Evolutionary conservation across 768 basidiomycete species (phyloP).

Genomic region (Hygrocybe coccinea): DNA sequence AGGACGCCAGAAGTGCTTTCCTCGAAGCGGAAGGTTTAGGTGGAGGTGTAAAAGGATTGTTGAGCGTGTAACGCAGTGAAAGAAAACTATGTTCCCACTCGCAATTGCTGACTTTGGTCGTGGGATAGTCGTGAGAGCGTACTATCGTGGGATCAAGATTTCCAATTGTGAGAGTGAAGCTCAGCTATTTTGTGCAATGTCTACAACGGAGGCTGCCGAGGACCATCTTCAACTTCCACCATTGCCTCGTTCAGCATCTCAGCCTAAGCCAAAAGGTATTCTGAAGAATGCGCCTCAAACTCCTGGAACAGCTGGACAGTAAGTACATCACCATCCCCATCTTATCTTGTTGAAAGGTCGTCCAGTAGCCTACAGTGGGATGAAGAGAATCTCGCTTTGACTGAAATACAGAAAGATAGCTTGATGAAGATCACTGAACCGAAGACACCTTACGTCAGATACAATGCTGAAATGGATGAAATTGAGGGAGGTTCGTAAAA

Average conservation of each 20-base stretch:
- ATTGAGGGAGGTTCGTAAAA: constrained; percentile 71
- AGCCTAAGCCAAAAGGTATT: constrained; percentile 80
- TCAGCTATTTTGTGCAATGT: constrained; percentile 12
- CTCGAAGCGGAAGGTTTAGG: no score
- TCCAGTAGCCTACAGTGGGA: constrained; percentile 84
- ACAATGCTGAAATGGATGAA: constrained; percentile 80
- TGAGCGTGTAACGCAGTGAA: no score
- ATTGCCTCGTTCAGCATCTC: constrained; percentile 57
- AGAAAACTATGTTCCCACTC: no score
- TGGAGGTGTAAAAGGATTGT: no score
- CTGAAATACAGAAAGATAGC: constrained; percentile 91
- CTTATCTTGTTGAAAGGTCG: constrained; percentile 10
- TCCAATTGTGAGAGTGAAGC: no score
- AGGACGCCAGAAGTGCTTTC: no score
- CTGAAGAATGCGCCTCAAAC: constrained; percentile 71
- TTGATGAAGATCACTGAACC: constrained; percentile 98
- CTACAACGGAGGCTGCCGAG: constrained; percentile 30
- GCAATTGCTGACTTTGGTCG: no score
- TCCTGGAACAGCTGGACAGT: constrained; percentile 44
- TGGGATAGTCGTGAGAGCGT: no score
- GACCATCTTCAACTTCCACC: constrained; percentile 46
- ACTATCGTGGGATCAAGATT: no score
- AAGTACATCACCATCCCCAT: constrained; percentile 22
- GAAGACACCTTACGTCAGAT: constrained; percentile 93
- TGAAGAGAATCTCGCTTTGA: constrained; percentile 86